Evolutionary conservation across 2,329 filamentous ascomycete genomes (phyloP), one percentile per base, ranked within the genome.

Genomic region (Metarhizium humberi): DNA sequence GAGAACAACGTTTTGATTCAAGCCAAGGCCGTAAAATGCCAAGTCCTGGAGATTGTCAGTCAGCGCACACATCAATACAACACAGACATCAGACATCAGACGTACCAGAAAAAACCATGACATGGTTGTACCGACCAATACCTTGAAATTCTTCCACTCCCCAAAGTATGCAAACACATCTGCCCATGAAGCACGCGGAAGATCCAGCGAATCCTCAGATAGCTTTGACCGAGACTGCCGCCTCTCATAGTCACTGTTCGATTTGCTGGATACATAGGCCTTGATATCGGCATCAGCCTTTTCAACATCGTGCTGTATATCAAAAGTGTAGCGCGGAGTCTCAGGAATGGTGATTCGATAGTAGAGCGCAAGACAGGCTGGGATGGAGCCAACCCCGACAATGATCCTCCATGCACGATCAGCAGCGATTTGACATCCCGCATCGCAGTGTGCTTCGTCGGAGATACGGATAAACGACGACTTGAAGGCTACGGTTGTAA

Each of bases 291-390:
- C 84, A 56, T 86, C 84, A 34, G 82, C 89, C 71, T 90, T 88
- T 68, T 88, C 80, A 34, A 89, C 77, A 64, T 94, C 88, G 56
- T 84, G 85, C 32, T 83, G 79, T 2, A 94, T 82, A 67, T 94
- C 89, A 62, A 92, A 90, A 1, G 88, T 92, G 69, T 92, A 92
- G 42, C 88, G 82, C 42, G 88, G 88, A 3, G 89, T 92, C 72
- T 94, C 90, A 8, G 89, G 89, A 56, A 94, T 92, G 25, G 88
- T 92, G 53, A 94, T 80, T 59, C 89, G 86, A 72, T 89, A 94
- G 71, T 92, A 92, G n/a, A 94, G 76, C 13, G 88, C 89, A 56
- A 91, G 79, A 63, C 83, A 87, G 3, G 86, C 89, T 0, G 89
- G 89, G 10, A 94, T 73, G 13, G 86, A 88, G 42, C 89, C 89